Evolutionary conservation across 176 grass and related monocot species (phyloP).

Genomic region (Canna indica): DNA sequence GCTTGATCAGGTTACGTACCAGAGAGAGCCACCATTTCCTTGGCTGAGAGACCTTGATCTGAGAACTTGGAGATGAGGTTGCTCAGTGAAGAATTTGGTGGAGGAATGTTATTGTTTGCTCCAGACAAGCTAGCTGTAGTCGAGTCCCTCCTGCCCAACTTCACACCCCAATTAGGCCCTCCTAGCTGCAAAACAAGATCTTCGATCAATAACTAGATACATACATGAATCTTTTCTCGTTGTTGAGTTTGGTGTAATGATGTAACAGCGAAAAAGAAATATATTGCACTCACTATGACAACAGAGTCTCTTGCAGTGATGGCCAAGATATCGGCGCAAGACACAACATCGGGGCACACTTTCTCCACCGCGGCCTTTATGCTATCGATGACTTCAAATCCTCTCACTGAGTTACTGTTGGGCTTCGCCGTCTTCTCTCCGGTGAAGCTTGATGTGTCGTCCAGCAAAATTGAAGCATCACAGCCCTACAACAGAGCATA

Average conservation of each 20-base stretch:
- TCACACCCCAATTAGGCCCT: slow-evolving; percentile 47
- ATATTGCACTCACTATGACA: not conserved
- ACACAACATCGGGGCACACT: not conserved
- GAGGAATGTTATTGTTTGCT: slow-evolving; percentile 52
- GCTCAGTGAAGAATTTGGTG: slow-evolving; percentile 31
- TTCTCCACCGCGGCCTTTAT: not conserved
- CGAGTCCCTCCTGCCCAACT: slow-evolving; percentile 58
- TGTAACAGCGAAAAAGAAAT: no score
- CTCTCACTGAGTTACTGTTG: not conserved
- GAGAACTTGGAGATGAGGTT: slow-evolving; percentile 57
- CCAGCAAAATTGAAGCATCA: not conserved
- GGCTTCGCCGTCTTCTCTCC: not conserved
- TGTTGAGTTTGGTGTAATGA: no score
- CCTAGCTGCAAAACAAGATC: slow-evolving; percentile 18
- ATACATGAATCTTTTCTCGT: no score
- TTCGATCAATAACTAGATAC: not conserved
- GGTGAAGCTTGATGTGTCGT: not conserved
- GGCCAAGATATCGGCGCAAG: not conserved
- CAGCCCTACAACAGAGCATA: not conserved
- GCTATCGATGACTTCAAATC: not conserved
- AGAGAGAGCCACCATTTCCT: slow-evolving; percentile 61
- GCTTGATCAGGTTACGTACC: no score
- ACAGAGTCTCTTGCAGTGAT: not conserved
- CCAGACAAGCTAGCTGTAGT: slow-evolving; percentile 38
- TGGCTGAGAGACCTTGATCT: slow-evolving; percentile 38